Base-by-base conservation (phyloP, 208 protist genomes). In the Crithidia brevicula region DNA sequence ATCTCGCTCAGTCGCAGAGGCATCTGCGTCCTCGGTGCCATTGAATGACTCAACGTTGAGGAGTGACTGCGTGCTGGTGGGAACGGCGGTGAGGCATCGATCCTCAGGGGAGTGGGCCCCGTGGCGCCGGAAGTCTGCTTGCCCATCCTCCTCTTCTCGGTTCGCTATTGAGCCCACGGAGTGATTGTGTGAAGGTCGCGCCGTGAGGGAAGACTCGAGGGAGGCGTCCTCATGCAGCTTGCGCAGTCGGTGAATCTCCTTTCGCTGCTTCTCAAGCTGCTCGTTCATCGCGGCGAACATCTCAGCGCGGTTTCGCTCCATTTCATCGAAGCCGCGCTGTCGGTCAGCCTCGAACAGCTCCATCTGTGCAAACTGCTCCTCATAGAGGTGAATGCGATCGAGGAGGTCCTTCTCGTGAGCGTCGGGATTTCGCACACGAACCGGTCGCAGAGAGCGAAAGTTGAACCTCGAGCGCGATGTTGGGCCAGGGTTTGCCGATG, bases 251-350 rank as follows among this genome's bases (percentile, higher is more conserved):
- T 88, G 71, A 38, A 95, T 89, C 62, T 90, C 87, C 10, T 72
- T 70, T 22, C 75, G 67, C 51, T 92, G 86, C 22, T 74, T 74
- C 25, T 85, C 83, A 10, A 95, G 54, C 46, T 91, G 78, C 22
- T 52, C 63, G 45, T 95, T 93, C 86, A 95, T 93, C 27, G 70
- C 79, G 15, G 78, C 76, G 53, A 95, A 93, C 25, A 95, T 76
- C 67, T 92, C 86, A 1, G 87, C 87, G 5, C 90, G 81, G 8
- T 82, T 79, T 10, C 66, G 79, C 64, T 94, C 89, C 79, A 92
- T 92, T 47, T 92, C 81, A 56, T 85, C 77, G 68, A 91, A 91
- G 34, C 78, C 81, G 28, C 73, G 43, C 69, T 89, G 83, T n/a
- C 85, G 63, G 57, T 88, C 88, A 9, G 73, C 47, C 70, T 91